Base-by-base conservation (phyloP, 371 early-diverging fungal genomes). In the Apophysomyces elegans region DNA sequence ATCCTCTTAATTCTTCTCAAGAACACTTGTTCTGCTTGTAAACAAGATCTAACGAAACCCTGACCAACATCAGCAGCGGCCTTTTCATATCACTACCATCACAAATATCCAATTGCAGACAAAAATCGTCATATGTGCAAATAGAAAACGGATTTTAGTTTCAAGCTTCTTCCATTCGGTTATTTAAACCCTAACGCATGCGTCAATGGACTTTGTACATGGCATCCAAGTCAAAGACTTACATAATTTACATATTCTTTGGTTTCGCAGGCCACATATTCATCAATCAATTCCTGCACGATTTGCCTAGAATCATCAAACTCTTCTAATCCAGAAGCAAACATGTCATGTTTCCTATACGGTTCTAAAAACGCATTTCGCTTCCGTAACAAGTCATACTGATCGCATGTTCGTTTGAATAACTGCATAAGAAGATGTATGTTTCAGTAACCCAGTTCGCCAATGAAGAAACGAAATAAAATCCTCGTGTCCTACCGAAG, bases 291-390 rank as follows among this genome's bases (percentile, higher is more conserved):
- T 39, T 96, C 95, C 69, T 93, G 91, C 0, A 97, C 94, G 4
- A 93, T 91, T 63, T 90, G 88, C 58, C 94, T 75, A 62, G 94
- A 91, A 59, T 84, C 84, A 74, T 96, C 96, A 86, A 99, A 97
- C 71, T 99, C 99, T 26, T 94, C 96, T 58, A 96, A 66, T 16
- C 86, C 88, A 62, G 95, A 95, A 1, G 89, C 71, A 78, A 95
- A 96, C 84, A 93, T 86, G 9, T 88, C 70, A 67, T 90, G 90
- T 58, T 92, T 91, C 64, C 90, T 88, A 75, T 99, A 99, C 66
- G 94, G 95, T 41, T 99, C 99, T 72, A 99, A 74, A 80, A 99
- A 99, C n/a, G 99, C 99, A 72, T 97, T 99, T 59, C 99, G 86
- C 76, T 95, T 96, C 74, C 94, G 91, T 63, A 99, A 86, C 46